Evolutionary conservation across 306 rosid species (phyloP), one percentile per base, ranked within the genome.

Genomic region (Gillenia trifoliata): DNA sequence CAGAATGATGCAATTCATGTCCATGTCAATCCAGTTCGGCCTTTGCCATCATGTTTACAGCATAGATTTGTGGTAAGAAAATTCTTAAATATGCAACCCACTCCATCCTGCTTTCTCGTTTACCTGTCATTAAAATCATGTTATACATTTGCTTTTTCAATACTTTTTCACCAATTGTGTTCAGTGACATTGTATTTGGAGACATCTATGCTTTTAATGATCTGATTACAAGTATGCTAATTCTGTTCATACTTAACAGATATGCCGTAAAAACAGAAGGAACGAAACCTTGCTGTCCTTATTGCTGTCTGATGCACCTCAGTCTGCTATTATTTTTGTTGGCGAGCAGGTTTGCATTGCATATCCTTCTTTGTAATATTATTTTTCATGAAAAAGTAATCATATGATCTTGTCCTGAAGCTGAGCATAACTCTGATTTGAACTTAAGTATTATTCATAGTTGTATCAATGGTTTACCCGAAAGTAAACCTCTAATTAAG

Each of bases 1-100:
- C 89, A 92, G 96, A 88, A 74, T 72, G 87, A 92, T 70, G 92
- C 89, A 55, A 77, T 92, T 70, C 99, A 94, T 86, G 74, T 92
- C 80, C 97, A 94, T 73, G 89, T 86, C 75, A 92, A 86, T 78
- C 82, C 93, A 64, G 80, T 90, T 72, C 87, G 90, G 80, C 95
- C 97, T 80, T 88, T 94, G 95, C 97, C 96, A 63, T 78, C 88
- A 65, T 85, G 95, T 83, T 80, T 94, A 40, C 75, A 64, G 62
- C 97, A 92, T 84, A 87, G 89, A 87, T 92, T 87, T 73, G 82
- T 89, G 83, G 97, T 92, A 87, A 80, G 92, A 57, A 64, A 70
- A 2, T 33, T 73, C 47, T 83, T 65, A 43, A 16, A 16, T 25
- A 28, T 55, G 64, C 25, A 62, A 47, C 50, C 54, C 64, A 64